Evolutionary conservation across 805 yeast genomes (phyloP), one percentile per base, ranked within the genome.

Genomic region (Brettanomyces sp.): DNA sequence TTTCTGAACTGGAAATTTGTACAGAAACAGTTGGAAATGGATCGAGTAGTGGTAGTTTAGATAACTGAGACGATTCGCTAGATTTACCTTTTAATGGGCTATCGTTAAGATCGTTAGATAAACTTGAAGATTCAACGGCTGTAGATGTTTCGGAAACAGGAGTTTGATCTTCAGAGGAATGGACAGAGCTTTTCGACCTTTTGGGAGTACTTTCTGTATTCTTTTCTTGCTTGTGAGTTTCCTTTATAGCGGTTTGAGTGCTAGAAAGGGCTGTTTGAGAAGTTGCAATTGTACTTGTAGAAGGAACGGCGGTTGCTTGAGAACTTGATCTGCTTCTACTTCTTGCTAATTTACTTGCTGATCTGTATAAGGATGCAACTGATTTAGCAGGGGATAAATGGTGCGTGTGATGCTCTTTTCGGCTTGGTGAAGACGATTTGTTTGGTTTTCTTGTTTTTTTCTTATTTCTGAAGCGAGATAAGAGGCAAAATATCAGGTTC

Each of bases 271-370:
- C 24, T 9, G 36, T 33, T n/a, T 21, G n/a, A 30, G 25, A 25
- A 30, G 37, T 30, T 5, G 43, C 9, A 28, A 6, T 28, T 28
- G 32, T 28, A 9, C 32, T 30, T 4, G 43, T 13, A 32, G 36
- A 30, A 12, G 43, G 21, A 9, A 25, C 34, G 12, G 14, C 42
- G 5, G 42, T 39, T 23, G 34, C 42, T 38, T 38, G 40, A 22
- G 42, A 24, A 13, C 34, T 39, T 39, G 28, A 18, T 13, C 42
- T 39, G n/a, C 42, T 39, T 22, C 33, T 12, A 12, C 14, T 25
- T 38, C 42, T 39, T 22, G 32, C 22, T 39, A 39, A 39, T 41
- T 28, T 41, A 36, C 42, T 40, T 40, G 42, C 42, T 8, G 23
- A 23, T 23, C 14, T 41, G 23, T 41, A 41, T 30, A 41, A 36